phyloP scores from a whole-genome alignment of 176 grass and related monocot species.

The Eleusine indica region DNA sequence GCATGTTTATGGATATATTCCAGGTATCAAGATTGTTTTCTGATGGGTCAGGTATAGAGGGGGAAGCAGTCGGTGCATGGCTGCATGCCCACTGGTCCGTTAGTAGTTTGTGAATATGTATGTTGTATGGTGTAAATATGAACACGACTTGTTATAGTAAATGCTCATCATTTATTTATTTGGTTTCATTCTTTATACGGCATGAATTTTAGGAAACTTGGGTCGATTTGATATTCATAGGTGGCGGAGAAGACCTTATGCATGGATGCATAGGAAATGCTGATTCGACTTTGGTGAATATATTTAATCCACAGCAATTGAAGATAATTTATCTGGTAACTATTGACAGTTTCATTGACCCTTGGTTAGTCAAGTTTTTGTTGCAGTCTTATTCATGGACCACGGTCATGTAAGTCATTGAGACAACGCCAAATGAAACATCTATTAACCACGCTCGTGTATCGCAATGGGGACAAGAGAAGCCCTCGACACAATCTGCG shows the following conservation, averaged over 20 bases:
- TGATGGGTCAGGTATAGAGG: constrained; percentile 5
- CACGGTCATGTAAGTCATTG: too few relatives aligned
- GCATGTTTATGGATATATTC: constrained; percentile 46
- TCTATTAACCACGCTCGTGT: too few relatives aligned
- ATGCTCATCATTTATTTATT: constrained; percentile 35
- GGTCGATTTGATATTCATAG: not conserved
- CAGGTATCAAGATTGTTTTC: constrained; percentile 28
- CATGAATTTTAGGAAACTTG: not conserved
- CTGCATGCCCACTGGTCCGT: not conserved
- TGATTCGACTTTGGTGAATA: not conserved
- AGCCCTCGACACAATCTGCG: too few relatives aligned
- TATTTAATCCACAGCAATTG: not conserved
- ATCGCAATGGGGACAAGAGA: too few relatives aligned
- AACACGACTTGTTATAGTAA: constrained; percentile 22
- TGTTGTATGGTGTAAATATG: constrained; percentile 28
- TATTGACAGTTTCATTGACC: not conserved
- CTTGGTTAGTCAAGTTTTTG: not conserved
- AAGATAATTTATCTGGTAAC: not conserved
- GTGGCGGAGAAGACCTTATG: not conserved
- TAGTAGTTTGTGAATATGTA: constrained; percentile 10
- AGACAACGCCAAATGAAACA: too few relatives aligned
- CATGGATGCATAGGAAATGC: not conserved
- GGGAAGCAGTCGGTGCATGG: not conserved
- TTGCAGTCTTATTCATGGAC: not conserved
- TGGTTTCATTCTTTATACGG: constrained; percentile 1